A percentile compares a stretch with the other conserved stretches of the same genome.
Conservation (phyloP, 768 basidiomycete species). For the Podaxis mareebaensis region DNA sequence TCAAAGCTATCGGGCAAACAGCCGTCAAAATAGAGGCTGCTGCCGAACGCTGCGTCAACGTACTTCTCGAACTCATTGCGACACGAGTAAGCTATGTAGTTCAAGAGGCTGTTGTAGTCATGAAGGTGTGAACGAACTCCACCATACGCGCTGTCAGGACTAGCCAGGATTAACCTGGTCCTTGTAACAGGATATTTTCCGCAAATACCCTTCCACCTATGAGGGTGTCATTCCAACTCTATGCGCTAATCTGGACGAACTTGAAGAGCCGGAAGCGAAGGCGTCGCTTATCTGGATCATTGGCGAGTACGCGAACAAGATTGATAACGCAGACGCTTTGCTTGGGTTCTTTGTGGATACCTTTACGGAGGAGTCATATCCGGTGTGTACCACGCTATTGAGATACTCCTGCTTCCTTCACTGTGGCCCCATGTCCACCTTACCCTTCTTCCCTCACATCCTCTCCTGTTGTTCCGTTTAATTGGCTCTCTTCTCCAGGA, state of each 20-base stretch:
- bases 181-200: slow-evolving; percentile 84
- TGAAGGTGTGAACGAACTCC: slow-evolving; percentile 70
- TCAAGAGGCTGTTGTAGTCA: slow-evolving; percentile 97
- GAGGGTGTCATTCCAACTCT: slow-evolving; percentile 96
- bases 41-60: slow-evolving; percentile 93
- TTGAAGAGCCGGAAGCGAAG: slow-evolving; percentile 98
- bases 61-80: slow-evolving; percentile 87
- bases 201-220: slow-evolving; percentile 94
- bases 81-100: slow-evolving; percentile 97
- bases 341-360: slow-evolving; percentile 87
- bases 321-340: slow-evolving; percentile 95
- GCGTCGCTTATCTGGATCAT: slow-evolving; percentile 99
- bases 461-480: background rate
- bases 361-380: slow-evolving; percentile 92
- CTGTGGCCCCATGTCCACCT: background rate
- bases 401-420: background rate
- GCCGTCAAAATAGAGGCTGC: slow-evolving; percentile 94
- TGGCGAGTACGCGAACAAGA: slow-evolving; percentile 96
- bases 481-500: background rate
- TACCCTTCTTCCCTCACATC: background rate
- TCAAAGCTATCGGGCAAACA: slow-evolving; percentile 95
- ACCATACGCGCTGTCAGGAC: background rate
- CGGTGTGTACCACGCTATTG: slow-evolving; percentile 47
- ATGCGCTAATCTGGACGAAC: slow-evolving; percentile 92
- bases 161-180: background rate